A percentile compares a stretch with the other conserved stretches of the same genome.
Evolutionary conservation across 1,284 basidiomycete genomes (phyloP).

Genomic region (Cryptococcus neoformans): DNA sequence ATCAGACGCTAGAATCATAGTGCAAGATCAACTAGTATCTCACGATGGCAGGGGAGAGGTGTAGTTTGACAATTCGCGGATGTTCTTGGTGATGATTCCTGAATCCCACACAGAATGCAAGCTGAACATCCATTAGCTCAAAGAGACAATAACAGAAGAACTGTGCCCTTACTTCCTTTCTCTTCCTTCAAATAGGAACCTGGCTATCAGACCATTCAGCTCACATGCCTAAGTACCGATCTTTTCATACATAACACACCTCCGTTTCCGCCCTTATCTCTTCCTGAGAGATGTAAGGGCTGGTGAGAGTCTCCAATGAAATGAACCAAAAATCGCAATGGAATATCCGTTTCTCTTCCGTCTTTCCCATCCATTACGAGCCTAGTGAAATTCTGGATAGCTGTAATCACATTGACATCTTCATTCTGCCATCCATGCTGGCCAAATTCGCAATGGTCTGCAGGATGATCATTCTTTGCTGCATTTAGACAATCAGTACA

Average conservation of each 20-base stretch:
- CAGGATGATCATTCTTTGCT: constrained; percentile 63
- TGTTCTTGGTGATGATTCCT: constrained; percentile 72
- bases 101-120: constrained; percentile 85
- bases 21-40: constrained; percentile 7
- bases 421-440: constrained; percentile 67
- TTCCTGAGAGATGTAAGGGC: constrained; percentile 82
- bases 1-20: no score
- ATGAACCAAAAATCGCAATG: constrained; percentile 85
- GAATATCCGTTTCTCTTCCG: constrained; percentile 50
- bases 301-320: constrained; percentile 88
- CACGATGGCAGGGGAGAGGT: constrained; percentile 60
- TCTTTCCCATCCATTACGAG: constrained; percentile 40
- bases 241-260: constrained; percentile 20
- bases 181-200: constrained; percentile 66
- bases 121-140: constrained; percentile 47
- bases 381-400: constrained; percentile 66
- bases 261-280: constrained; percentile 79
- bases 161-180: constrained; percentile 30
- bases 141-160: neutral
- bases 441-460: constrained; percentile 71
- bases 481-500: neutral
- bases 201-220: constrained; percentile 43
- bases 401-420: constrained; percentile 69
- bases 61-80: constrained; percentile 74
- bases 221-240: neutral